Conservation (phyloP, 2,329 filamentous ascomycete species). For the Monilinia fructicola region DNA sequence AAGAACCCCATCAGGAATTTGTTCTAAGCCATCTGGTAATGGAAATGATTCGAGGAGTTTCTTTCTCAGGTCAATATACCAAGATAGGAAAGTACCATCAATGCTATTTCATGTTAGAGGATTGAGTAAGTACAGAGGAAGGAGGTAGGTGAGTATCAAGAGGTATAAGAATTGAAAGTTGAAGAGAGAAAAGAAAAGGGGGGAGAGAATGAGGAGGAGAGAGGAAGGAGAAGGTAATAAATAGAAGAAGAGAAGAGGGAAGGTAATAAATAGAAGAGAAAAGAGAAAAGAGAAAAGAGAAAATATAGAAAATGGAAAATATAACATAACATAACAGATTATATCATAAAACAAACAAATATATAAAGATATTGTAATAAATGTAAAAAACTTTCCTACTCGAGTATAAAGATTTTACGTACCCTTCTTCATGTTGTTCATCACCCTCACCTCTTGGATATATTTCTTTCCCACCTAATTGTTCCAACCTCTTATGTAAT, state of each 20-base stretch:
- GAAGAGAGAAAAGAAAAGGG: too few species aligned
- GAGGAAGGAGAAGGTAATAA: too few species aligned
- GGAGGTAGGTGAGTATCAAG: too few species aligned
- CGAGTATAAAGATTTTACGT: constrained; percentile 42
- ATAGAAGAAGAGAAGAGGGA: too few species aligned
- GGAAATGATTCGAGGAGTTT: constrained; percentile 68
- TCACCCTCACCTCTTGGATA: constrained; percentile 83
- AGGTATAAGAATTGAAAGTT: too few species aligned
- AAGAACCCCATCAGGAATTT: constrained; percentile 71
- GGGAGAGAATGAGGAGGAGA: too few species aligned
- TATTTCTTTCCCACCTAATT: constrained; percentile 77
- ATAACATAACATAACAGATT: neutral
- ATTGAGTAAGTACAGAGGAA: neutral
- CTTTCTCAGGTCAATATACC: constrained; percentile 67
- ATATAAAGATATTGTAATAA: neutral
- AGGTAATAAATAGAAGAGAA: too few species aligned
- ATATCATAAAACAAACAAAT: neutral
- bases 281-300: too few species aligned
- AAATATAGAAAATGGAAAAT: neutral
- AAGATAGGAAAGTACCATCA: constrained; percentile 78
- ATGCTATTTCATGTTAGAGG: constrained; percentile 52
- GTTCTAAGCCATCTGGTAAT: constrained; percentile 62
- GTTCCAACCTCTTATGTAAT: constrained; percentile 76
- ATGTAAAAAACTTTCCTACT: neutral
- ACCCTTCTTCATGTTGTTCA: constrained; percentile 92